Evolutionary conservation across 2,329 filamentous ascomycete genomes (phyloP).

Genomic region (Colletotrichum higginsianum): DNA sequence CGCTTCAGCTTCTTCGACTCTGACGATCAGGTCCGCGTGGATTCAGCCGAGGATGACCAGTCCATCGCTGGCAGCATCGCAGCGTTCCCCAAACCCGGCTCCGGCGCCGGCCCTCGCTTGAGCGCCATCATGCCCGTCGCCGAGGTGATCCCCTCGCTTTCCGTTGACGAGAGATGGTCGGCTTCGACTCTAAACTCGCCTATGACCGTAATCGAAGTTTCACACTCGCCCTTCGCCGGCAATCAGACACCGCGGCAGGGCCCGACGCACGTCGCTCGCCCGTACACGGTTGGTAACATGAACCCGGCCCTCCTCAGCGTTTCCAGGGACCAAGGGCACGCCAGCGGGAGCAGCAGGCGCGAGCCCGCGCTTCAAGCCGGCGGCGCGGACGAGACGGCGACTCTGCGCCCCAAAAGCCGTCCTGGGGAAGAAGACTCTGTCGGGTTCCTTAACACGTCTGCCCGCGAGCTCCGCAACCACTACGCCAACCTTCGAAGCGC

Average conservation of each 20-base stretch:
- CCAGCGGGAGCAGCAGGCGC: background rate
- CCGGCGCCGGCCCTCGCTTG: slow-evolving; percentile 46
- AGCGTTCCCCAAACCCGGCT: slow-evolving; percentile 26
- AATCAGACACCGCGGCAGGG: background rate
- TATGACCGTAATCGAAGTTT: slow-evolving; percentile 23
- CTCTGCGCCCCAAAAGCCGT: slow-evolving; percentile 25
- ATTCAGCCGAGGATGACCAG: slow-evolving; percentile 10
- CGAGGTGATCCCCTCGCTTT: slow-evolving; percentile 49
- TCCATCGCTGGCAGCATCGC: slow-evolving; percentile 33
- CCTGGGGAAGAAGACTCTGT: slow-evolving; percentile 1
- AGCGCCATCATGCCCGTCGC: slow-evolving; percentile 58
- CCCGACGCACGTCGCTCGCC: slow-evolving; percentile 20
- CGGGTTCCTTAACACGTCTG: slow-evolving; percentile 26
- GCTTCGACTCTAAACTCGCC: slow-evolving; percentile 38
- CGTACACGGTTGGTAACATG: slow-evolving; percentile 15
- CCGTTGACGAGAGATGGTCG: slow-evolving; percentile 39
- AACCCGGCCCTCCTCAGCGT: slow-evolving; percentile 4
- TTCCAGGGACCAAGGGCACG: background rate
- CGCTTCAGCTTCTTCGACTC: slow-evolving; percentile 21
- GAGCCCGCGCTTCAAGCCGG: background rate
- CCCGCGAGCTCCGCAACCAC: slow-evolving; percentile 37
- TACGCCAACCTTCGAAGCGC: slow-evolving; percentile 37
- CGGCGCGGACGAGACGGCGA: slow-evolving; percentile 18
- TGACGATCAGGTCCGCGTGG: background rate
- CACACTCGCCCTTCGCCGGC: slow-evolving; percentile 11